These are phyloP conservation scores for Debaryomyces coudertii DNA, from an alignment of 1,139 yeast species.

Conservation along the genomic window DNA sequence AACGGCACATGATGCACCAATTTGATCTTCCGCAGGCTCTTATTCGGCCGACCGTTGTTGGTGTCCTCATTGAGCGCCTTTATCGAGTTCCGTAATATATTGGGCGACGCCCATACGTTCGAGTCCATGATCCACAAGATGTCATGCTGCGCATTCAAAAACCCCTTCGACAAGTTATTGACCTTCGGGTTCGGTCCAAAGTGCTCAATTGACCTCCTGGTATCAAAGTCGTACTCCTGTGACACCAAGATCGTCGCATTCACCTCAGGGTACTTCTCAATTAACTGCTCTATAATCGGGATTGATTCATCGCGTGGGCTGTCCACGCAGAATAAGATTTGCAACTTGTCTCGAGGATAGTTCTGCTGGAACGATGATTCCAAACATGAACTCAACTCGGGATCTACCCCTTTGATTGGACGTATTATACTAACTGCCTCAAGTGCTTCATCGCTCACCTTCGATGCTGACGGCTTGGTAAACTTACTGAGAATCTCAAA, in stretches of 20 bases:
- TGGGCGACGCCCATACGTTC: conserved; percentile 77
- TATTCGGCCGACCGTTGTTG: conserved; percentile 48
- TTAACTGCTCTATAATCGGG: conserved; percentile 54
- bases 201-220: conserved; percentile 38
- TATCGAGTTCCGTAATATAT: conserved; percentile 69
- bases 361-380: conserved; percentile 69
- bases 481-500: conserved; percentile 46
- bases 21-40: conserved; percentile 49
- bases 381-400: conserved; percentile 70
- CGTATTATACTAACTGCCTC: conserved; percentile 81
- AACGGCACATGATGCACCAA: conserved; percentile 82
- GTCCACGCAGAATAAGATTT: conserved; percentile 78
- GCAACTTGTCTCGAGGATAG: conserved; percentile 62
- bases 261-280: conserved; percentile 56
- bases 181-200: conserved; percentile 91
- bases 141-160: conserved; percentile 66
- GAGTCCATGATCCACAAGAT: conserved; percentile 88
- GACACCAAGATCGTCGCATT: conserved; percentile 63
- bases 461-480: conserved; percentile 25
- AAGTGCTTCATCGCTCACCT: conserved; percentile 19
- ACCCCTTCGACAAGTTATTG: conserved; percentile 82
- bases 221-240: conserved; percentile 31
- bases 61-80: conserved; percentile 49
- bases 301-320: conserved; percentile 65
- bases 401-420: conserved; percentile 84